Evolutionary conservation across 768 basidiomycete species (phyloP).

Genomic region (Lepiota venenata): DNA sequence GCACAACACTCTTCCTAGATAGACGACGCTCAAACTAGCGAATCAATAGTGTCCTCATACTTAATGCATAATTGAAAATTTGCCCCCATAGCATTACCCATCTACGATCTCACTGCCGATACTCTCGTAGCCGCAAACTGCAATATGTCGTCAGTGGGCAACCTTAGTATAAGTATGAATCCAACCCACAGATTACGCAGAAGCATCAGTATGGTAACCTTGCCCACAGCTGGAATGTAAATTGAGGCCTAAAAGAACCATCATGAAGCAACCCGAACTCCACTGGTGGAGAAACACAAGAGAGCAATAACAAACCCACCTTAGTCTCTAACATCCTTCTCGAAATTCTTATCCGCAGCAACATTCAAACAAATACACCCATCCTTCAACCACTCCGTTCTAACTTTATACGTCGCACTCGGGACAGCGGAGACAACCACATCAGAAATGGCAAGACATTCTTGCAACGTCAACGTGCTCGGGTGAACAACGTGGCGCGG

Average conservation of each 20-base stretch:
- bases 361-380: conserved; percentile 94
- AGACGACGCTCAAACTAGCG: neutral
- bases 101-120: conserved; percentile 30
- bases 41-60: neutral
- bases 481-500: conserved; percentile 83
- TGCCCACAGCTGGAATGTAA: conserved; percentile 95
- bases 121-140: conserved; percentile 58
- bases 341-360: conserved; percentile 95
- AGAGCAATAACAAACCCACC: conserved; percentile 39
- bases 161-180: neutral
- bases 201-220: conserved; percentile 97
- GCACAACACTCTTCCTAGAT: neutral
- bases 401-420: conserved; percentile 77
- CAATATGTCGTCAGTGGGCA: conserved; percentile 1
- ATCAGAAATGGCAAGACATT: conserved; percentile 83
- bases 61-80: conserved; percentile 1
- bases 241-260: conserved; percentile 67
- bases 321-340: conserved; percentile 89
- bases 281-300: neutral
- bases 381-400: conserved; percentile 87
- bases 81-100: neutral
- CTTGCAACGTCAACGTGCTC: conserved; percentile 61
- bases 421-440: conserved; percentile 96
- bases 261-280: neutral
- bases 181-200: conserved; percentile 82